phyloP scores from a whole-genome alignment of 2,329 filamentous ascomycete genomes.

The Coniochaeta sp. region DNA sequence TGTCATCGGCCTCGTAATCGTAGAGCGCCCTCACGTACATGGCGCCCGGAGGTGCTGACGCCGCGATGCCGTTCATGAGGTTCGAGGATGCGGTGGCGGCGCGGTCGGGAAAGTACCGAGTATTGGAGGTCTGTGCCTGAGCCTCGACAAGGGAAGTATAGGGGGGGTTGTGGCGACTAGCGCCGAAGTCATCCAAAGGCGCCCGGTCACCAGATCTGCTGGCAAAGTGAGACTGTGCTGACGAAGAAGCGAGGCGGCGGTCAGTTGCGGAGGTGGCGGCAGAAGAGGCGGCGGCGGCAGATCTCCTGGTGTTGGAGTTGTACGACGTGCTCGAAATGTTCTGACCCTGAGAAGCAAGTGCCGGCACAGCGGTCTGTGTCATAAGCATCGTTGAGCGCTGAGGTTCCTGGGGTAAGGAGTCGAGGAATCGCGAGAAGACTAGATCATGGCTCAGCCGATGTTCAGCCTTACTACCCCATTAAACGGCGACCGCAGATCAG shows the following conservation, averaged over 20 bases:
- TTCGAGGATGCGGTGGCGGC: neutral
- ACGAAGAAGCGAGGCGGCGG: constrained; percentile 1
- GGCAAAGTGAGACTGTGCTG: neutral
- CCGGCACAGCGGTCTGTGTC: constrained; percentile 40
- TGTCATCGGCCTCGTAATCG: constrained; percentile 96
- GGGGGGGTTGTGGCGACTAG: constrained; percentile 18
- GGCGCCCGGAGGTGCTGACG: constrained; percentile 54
- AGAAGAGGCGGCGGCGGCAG: neutral
- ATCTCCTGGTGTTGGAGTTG: constrained; percentile 20
- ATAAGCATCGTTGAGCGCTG: constrained; percentile 41
- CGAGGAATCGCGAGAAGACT: constrained; percentile 7
- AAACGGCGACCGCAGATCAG: constrained; percentile 1
- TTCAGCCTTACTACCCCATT: constrained; percentile 5
- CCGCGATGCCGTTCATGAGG: constrained; percentile 54
- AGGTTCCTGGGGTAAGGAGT: constrained; percentile 10
- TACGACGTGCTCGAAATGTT: constrained; percentile 24
- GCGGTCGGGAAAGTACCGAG: constrained; percentile 13
- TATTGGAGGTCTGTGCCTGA: constrained; percentile 5
- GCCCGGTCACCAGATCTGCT: constrained; percentile 22
- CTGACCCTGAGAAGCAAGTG: constrained; percentile 32
- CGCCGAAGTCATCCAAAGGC: constrained; percentile 23
- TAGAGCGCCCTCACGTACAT: constrained; percentile 95
- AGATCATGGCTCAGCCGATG: constrained; percentile 8
- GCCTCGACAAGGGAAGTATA: constrained; percentile 13
- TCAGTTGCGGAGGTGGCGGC: neutral